phyloP scores from a whole-genome alignment of 306 rosid genomes.

The Ormosia semicastrata region DNA sequence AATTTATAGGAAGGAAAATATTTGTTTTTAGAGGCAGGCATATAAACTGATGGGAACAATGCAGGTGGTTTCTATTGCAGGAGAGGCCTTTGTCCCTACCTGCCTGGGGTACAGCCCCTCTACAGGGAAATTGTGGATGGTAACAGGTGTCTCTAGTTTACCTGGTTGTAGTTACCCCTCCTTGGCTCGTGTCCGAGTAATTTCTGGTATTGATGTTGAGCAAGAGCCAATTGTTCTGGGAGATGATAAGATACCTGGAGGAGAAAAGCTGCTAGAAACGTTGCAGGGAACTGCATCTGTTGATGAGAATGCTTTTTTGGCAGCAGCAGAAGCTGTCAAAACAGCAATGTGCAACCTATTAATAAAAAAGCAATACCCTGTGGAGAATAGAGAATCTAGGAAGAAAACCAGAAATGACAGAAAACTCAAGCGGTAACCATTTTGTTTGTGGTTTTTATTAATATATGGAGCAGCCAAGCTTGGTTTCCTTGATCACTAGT shows the following conservation, averaged over 20 bases:
- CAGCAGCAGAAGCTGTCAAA: conserved; percentile 87
- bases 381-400: conserved; percentile 70
- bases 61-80: conserved; percentile 71
- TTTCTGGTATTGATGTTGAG: conserved; percentile 47
- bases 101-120: conserved; percentile 50
- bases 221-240: conserved; percentile 43
- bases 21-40: not conserved
- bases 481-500: not conserved
- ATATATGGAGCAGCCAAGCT: conserved; percentile 11
- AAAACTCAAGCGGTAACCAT: conserved; percentile 49
- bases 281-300: conserved; percentile 78
- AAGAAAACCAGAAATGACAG: conserved; percentile 90
- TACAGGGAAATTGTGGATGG: conserved; percentile 72
- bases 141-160: conserved; percentile 74
- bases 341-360: conserved; percentile 80
- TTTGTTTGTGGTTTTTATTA: not conserved
- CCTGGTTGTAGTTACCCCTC: conserved; percentile 48
- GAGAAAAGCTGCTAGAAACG: conserved; percentile 60
- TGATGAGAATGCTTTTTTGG: conserved; percentile 55
- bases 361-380: conserved; percentile 79
- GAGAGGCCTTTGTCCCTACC: conserved; percentile 79
- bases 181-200: conserved; percentile 60
- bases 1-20: not conserved
- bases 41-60: not conserved
- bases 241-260: conserved; percentile 68